Percentiles rank a stretch among this genome's conserved stretches.
Evolutionary conservation across 75 land plant species (phyloP).

Genomic region (Cryptomeria japonica): DNA sequence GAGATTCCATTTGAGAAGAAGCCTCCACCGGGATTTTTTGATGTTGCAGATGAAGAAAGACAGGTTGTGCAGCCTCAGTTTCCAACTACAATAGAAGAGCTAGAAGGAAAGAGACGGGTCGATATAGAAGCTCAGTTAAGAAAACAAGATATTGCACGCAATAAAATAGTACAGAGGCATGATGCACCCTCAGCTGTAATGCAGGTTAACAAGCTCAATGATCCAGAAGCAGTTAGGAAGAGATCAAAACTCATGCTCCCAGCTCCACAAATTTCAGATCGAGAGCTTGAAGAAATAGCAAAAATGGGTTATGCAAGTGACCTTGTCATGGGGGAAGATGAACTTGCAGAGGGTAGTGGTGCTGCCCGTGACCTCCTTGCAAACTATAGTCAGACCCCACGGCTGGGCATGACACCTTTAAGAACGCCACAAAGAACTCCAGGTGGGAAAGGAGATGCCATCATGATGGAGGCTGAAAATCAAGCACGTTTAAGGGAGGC

Average conservation of each 20-base stretch:
- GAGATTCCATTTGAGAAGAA: constrained; percentile 98
- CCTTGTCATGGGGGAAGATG: constrained; percentile 65
- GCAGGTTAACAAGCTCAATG: constrained; percentile 95
- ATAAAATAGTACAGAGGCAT: constrained; percentile 85
- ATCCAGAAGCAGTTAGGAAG: constrained; percentile 91
- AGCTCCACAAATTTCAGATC: constrained; percentile 94
- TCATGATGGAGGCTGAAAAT: constrained; percentile 99
- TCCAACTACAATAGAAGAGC: constrained; percentile 95
- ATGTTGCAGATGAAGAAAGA: constrained; percentile 77
- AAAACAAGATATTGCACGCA: constrained; percentile 89
- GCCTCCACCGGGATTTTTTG: constrained; percentile 96
- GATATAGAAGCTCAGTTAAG: constrained; percentile 88
- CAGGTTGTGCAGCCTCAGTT: constrained; percentile 73
- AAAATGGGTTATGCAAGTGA: constrained; percentile 96
- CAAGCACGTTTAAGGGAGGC: constrained; percentile 85
- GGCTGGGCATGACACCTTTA: constrained; percentile 79
- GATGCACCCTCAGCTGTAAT: constrained; percentile 89
- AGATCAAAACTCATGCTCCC: constrained; percentile 97
- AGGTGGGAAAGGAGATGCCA: constrained; percentile 90
- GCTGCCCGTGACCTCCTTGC: constrained; percentile 86
- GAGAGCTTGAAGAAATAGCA: constrained; percentile 94
- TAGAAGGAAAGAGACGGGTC: constrained; percentile 91
- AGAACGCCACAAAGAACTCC: constrained; percentile 93
- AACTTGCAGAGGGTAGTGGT: constrained; percentile 70
- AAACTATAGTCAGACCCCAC: constrained; percentile 85